A percentile compares a stretch with the other conserved stretches of the same genome.
Evolutionary conservation across 2,329 filamentous ascomycete genomes (phyloP).

Genomic region (Fusarium secorum): DNA sequence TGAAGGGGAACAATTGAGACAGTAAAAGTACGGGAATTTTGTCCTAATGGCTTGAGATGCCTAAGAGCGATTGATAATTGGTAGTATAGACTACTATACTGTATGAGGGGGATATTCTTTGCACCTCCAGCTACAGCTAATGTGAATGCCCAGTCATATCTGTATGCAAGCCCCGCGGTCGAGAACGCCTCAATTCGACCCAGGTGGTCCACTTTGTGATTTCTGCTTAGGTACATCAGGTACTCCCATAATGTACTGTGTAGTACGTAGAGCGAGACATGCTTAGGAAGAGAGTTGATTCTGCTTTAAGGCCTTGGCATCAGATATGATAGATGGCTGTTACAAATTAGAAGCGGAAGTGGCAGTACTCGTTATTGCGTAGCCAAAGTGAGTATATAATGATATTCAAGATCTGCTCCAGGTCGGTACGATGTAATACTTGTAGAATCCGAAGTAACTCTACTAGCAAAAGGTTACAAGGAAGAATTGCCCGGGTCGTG

Average conservation of each 20-base stretch:
- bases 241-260: neutral
- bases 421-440: neutral
- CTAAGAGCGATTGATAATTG: neutral
- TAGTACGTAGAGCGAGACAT: neutral
- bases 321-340: neutral
- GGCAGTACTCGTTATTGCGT: neutral
- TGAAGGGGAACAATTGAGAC: neutral
- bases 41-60: neutral
- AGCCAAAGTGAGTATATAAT: neutral
- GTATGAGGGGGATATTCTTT: neutral
- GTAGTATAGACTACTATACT: neutral
- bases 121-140: conserved; percentile 10
- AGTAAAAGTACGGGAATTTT: neutral
- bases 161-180: conserved; percentile 19
- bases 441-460: neutral
- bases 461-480: neutral
- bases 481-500: neutral
- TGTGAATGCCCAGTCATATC: neutral
- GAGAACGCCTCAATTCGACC: conserved; percentile 3
- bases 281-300: neutral
- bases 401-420: neutral
- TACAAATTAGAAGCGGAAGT: neutral
- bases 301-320: neutral
- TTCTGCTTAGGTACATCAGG: neutral
- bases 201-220: neutral